Evolutionary conservation across 1,139 yeast genomes (phyloP), one percentile per base, ranked within the genome.

Genomic region (Geotrichum fermentans): DNA sequence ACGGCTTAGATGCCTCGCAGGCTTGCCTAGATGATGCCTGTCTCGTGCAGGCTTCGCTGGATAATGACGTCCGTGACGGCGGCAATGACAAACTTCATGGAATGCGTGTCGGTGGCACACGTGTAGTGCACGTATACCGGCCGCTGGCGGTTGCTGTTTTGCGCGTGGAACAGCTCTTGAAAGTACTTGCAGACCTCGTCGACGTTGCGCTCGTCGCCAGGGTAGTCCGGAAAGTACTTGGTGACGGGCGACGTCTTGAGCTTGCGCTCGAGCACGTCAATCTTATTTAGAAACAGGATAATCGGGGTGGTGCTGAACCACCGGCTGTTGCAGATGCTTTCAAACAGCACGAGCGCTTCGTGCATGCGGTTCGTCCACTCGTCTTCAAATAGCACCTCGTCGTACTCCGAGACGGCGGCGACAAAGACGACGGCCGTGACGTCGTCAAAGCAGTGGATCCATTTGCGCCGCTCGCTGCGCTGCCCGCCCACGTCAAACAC

Each of bases 401-500:
- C 97, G 64, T 87, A 92, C 67, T 92, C 98, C 42, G 89, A 81
- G 32, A 89, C 81, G 0, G 97, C 97, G 24, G 86, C 78, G n/a
- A 92, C 96, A 67, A 89, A 92, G 34, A 92, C 67, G 1, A 94
- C 83, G 1, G 95, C 88, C 0, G 96, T 85, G 50, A 92, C 89
- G 56, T 86, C 88, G 61, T 90, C 95, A 67, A 94, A 92, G 62
- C 96, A 87, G 64, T 90, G 96, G 54, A 92, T 86, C 98, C 98
- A 92, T 64, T 92, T 92, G 58, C 83, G 81, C 51, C 98, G 77
- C 67, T 92, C 98, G 37, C 90, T 80, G 52, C 98, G 73, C 68
- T 92, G 98, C 1, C 99, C 99, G 44, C 99, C 99, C 4, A 96
- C 97, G 70, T 92, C 99, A 50, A 89, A 72, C 43, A 94, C 87